Base-by-base conservation (phyloP, 345 rosid genomes). In the Rhizophora apiculata region DNA sequence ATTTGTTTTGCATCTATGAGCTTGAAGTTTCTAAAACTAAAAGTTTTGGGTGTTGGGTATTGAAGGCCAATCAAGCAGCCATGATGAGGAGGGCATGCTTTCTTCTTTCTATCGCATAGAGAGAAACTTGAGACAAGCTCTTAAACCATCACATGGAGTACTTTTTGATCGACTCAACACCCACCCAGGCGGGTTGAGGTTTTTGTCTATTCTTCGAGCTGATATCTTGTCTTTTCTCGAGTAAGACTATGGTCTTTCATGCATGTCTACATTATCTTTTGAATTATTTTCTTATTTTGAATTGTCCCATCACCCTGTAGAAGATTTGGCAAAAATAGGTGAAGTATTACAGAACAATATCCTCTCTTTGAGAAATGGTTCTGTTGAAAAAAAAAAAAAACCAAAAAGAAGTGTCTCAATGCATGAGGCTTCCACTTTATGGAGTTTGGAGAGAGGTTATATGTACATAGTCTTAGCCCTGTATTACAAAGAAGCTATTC, bases 151-250 rank as follows among this genome's bases (percentile, higher is more conserved):
- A 16, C 92, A 90, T 84, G 96, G 89, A 79, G 72, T 78, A 73
- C 89, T 95, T 61, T 95, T 95, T 78, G 96, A 95, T 75, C 81
- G 94, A 64, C 78, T 95, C 66, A 92, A 92, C 79, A 92, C 83
- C 37, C 93, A 95, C 70, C 87, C 89, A 24, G 96, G 91, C 69
- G 98, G 99, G 31, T 71, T 92, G 89, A 87, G 83, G 81, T 80
- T 92, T 83, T 77, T 95, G 80, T 71, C 91, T 43, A 64, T 81
- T 63, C 84, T 95, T 60, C 92, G 96, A 21, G 92, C 98, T 55
- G 96, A 95, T 83, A 86, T 92, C 58, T 82, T 90, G 54, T 83
- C 82, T 0, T 73, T 87, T 74, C 89, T 95, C 72, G 56, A 48
- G 96, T 95, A 92, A 84, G 87, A 72, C 76, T 79, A 74, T 76